Evolutionary conservation across 345 rosid genomes (phyloP).

Genomic region (Salix dunnii): DNA sequence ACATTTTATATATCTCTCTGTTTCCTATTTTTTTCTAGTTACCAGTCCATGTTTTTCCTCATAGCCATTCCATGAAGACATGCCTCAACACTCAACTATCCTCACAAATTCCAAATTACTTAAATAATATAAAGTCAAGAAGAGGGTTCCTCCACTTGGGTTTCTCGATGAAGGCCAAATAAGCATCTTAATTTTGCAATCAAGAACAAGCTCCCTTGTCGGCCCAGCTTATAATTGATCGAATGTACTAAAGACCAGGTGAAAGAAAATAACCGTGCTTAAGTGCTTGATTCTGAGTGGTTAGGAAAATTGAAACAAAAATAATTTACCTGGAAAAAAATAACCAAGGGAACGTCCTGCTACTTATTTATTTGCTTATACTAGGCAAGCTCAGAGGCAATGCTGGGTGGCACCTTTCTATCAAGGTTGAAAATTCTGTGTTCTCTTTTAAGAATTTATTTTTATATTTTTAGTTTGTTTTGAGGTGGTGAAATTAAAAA

Average conservation of each 20-base stretch:
- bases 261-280: background rate
- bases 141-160: background rate
- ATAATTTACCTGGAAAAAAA: background rate
- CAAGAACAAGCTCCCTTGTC: background rate
- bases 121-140: background rate
- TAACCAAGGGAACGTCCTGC: background rate
- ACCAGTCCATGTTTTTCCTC: background rate
- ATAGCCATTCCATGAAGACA: background rate
- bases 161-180: background rate
- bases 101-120: background rate
- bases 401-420: background rate
- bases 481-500: too few relatives aligned
- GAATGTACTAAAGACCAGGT: background rate
- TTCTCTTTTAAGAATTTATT: too few relatives aligned
- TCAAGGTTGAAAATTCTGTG: too few relatives aligned
- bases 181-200: background rate
- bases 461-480: too few relatives aligned
- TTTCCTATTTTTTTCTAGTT: background rate
- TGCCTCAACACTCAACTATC: background rate
- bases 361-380: background rate
- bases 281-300: background rate
- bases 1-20: background rate
- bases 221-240: background rate
- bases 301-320: background rate
- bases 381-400: background rate